Conservation (phyloP, 2,329 filamentous ascomycete genomes). For the Parasarocladium wereldwijsianum region DNA sequence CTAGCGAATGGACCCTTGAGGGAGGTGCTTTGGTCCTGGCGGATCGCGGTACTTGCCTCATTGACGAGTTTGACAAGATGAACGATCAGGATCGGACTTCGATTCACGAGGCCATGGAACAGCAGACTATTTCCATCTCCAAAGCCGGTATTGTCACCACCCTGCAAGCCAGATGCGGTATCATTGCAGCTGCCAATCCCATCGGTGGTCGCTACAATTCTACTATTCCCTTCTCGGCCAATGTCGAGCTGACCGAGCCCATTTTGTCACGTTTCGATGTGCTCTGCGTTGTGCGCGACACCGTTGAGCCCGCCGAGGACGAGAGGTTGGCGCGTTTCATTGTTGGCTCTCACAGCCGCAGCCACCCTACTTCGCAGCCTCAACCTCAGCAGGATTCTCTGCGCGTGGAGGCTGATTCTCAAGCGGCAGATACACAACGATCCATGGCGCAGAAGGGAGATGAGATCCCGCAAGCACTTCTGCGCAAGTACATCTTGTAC, state of each 20-base stretch:
- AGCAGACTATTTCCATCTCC: constrained; percentile 97
- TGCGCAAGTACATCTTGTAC: constrained; percentile 95
- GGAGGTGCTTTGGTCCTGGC: constrained; percentile 90
- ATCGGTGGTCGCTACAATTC: constrained; percentile 94
- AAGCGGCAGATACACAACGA: constrained; percentile 21
- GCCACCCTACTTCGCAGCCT: constrained; percentile 53
- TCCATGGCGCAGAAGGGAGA: constrained; percentile 20
- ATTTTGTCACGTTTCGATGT: constrained; percentile 98
- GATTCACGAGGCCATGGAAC: constrained; percentile 99
- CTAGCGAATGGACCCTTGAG: constrained; percentile 93
- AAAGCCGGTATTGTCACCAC: constrained; percentile 98
- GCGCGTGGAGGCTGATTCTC: constrained; percentile 46
- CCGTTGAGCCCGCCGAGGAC: constrained; percentile 82
- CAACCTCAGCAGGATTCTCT: constrained; percentile 46
- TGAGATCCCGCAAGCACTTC: constrained; percentile 76
- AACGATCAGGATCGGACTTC: constrained; percentile 97
- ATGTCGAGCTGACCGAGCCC: constrained; percentile 92
- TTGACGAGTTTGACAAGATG: constrained; percentile 99
- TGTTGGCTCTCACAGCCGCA: constrained; percentile 82
- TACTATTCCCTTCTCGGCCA: constrained; percentile 88
- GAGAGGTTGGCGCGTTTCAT: constrained; percentile 91
- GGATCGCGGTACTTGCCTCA: constrained; percentile 86
- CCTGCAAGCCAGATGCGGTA: constrained; percentile 85
- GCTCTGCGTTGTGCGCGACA: constrained; percentile 88
- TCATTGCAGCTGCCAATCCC: constrained; percentile 92